phyloP scores from a whole-genome alignment of 306 rosid genomes.

The Myrica gale region DNA sequence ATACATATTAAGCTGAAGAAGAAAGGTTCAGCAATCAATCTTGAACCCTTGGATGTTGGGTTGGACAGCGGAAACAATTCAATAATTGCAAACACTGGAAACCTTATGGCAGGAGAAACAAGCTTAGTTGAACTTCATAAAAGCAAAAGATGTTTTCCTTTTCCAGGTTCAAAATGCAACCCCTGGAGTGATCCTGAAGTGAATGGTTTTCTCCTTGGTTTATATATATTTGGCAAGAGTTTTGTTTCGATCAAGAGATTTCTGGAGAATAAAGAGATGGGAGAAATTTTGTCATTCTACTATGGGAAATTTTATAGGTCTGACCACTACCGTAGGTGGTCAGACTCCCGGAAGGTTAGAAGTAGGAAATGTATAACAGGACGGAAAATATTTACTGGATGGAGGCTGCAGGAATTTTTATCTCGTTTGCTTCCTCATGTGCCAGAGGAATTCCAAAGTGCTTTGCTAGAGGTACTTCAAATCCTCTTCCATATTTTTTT shows the following conservation, averaged over 20 bases:
- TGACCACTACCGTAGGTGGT: conserved; percentile 60
- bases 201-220: conserved; percentile 62
- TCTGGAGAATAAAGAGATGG: conserved; percentile 53
- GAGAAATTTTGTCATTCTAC: conserved; percentile 66
- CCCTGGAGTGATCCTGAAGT: conserved; percentile 63
- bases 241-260: conserved; percentile 54
- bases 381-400: conserved; percentile 56
- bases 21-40: conserved; percentile 27
- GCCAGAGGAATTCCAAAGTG: conserved; percentile 45
- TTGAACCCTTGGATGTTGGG: conserved; percentile 11
- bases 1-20: conserved; percentile 18
- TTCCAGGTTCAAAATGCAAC: conserved; percentile 41
- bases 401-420: conserved; percentile 60
- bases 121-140: conserved; percentile 16
- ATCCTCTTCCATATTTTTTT: not conserved
- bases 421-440: conserved; percentile 62
- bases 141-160: conserved; percentile 31
- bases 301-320: conserved; percentile 73
- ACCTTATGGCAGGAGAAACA: conserved; percentile 19
- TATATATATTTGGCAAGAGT: conserved; percentile 73
- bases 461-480: conserved; percentile 58
- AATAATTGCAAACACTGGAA: conserved; percentile 20
- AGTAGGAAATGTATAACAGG: conserved; percentile 57
- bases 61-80: conserved; percentile 24
- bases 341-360: conserved; percentile 49